These are phyloP conservation scores for Colletotrichum sp. DNA, from an alignment of 2,329 filamentous ascomycete species.

Conservation along the genomic window DNA sequence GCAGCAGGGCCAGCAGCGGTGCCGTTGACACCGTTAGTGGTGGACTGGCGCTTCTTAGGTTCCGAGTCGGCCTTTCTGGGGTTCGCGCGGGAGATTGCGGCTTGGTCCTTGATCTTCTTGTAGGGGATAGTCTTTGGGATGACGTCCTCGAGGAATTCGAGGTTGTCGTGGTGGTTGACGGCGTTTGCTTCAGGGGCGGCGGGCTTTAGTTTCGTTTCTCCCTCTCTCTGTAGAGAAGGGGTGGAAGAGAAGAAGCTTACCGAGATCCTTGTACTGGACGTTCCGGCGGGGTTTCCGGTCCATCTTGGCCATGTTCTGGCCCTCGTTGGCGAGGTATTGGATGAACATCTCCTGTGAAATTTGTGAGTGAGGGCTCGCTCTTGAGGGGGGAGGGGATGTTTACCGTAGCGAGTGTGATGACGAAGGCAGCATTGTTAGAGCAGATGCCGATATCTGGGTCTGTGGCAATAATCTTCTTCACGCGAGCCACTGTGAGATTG, in stretches of 20 bases:
- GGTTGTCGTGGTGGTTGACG: conserved; percentile 85
- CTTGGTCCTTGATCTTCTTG: conserved; percentile 75
- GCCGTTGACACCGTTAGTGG: conserved; percentile 20
- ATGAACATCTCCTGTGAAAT: conserved; percentile 88
- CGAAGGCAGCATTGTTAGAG: conserved; percentile 92
- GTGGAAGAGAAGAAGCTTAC: conserved; percentile 48
- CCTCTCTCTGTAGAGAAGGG: neutral
- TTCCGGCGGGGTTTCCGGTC: conserved; percentile 92
- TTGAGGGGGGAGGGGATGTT: conserved; percentile 22
- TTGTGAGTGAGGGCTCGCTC: neutral
- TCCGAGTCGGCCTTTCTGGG: conserved; percentile 48
- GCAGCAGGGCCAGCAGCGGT: neutral
- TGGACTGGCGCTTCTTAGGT: conserved; percentile 28
- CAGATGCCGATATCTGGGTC: conserved; percentile 86
- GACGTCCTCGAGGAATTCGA: conserved; percentile 92
- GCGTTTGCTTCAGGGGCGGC: conserved; percentile 72
- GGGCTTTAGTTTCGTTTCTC: neutral
- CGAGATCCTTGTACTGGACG: conserved; percentile 94
- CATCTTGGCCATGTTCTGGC: conserved; percentile 85
- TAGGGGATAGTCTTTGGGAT: conserved; percentile 86
- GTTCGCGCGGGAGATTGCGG: conserved; percentile 52
- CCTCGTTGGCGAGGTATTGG: conserved; percentile 84
- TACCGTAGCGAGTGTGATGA: conserved; percentile 89
- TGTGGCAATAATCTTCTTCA: conserved; percentile 92
- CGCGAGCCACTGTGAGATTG: conserved; percentile 73